Evolutionary conservation across 306 rosid genomes (phyloP), one percentile per base, ranked within the genome.

Genomic region (Ochetophila trinervis): DNA sequence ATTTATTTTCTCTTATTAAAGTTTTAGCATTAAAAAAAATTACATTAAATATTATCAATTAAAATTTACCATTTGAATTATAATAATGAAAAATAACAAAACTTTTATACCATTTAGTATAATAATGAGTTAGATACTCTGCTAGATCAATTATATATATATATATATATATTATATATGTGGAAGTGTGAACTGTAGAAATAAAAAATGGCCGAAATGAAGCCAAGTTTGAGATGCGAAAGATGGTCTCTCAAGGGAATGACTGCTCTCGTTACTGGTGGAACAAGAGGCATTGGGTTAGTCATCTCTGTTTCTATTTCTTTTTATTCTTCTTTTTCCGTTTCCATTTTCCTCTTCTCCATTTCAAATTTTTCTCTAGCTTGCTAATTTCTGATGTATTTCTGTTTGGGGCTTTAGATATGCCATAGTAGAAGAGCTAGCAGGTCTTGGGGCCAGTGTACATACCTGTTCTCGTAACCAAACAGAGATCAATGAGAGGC

Each of bases 181-280:
- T n/a, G n/a, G n/a, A n/a, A n/a, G n/a, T n/a, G n/a, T n/a, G n/a
- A n/a, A n/a, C n/a, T 35, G 3, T 8, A 0, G 42, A 36, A 36
- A 36, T 10, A 49, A 6, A 14, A 14, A 49, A 67, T 72, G 77
- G 66, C 69, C 1, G 56, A 54, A 23, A 62, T 56, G 56, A 62
- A 40, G 67, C 27, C 40, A 7, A 67, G 55, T n/a, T 70, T 44
- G 73, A 65, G 35, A 18, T 34, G 21, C 53, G 66, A 58, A 49
- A 72, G 84, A 69, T 84, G 88, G 84, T 80, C 86, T 40, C 86
- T 84, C 9, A 72, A 80, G 52, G 86, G 88, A 5, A 67, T 56
- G 81, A 84, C 82, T 2, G 79, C 85, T 54, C 81, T 83, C 17
- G 82, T 84, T 15, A 80, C 85, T 1, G 86, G 86, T 10, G 85